Percentiles rank a stretch among this genome's conserved stretches.
phyloP scores from a whole-genome alignment of 176 grass and related monocot genomes.

The Rhynchospora breviuscula region DNA sequence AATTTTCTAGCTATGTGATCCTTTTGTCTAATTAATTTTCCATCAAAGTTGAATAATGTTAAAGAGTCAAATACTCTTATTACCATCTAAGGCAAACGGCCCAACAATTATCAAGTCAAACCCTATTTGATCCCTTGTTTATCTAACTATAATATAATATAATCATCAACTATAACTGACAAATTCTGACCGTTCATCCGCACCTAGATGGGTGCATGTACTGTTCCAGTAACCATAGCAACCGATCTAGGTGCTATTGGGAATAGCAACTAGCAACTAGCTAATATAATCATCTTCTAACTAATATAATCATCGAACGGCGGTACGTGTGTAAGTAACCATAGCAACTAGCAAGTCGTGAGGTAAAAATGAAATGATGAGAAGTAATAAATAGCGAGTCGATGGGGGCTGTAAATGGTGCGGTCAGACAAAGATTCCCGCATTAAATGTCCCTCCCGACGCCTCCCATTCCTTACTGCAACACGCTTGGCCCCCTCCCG shows the following conservation, averaged over 20 bases:
- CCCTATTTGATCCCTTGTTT: not conserved
- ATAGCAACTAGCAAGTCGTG: no score
- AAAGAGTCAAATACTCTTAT: not conserved
- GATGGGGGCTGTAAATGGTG: not conserved
- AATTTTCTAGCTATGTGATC: no score
- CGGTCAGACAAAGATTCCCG: conserved; percentile 15
- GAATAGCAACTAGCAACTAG: no score
- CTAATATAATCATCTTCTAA: no score
- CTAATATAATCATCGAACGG: no score
- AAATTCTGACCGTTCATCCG: no score
- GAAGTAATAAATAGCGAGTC: not conserved
- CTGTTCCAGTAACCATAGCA: no score
- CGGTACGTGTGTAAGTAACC: no score
- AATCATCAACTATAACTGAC: not conserved
- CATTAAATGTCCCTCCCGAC: not conserved
- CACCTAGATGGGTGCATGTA: no score
- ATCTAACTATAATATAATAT: not conserved
- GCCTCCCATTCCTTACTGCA: not conserved
- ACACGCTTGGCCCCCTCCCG: not conserved
- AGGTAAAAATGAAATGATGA: not conserved
- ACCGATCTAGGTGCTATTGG: no score
- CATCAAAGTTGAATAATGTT: not conserved
- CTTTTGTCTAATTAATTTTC: not conserved
- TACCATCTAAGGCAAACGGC: not conserved
- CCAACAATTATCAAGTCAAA: not conserved